phyloP scores from a whole-genome alignment of 441 rosid genomes.

The Populus hybrid region DNA sequence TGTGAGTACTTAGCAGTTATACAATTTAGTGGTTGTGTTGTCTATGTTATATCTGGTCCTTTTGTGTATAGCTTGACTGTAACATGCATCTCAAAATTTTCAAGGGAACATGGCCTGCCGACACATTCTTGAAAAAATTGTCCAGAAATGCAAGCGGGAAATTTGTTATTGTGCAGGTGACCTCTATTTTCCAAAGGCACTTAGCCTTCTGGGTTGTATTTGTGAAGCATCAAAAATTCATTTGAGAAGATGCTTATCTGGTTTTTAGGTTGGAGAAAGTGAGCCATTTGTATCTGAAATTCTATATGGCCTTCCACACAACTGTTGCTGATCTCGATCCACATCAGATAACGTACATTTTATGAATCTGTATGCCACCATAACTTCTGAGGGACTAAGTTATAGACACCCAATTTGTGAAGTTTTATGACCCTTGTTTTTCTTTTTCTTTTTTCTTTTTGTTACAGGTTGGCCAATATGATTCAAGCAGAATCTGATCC shows the following conservation, averaged over 20 bases:
- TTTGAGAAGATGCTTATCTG: constrained; percentile 1
- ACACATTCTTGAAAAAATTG: constrained; percentile 98
- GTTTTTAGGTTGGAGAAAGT: too few species aligned
- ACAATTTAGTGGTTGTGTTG: not conserved
- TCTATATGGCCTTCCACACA: constrained; percentile 84
- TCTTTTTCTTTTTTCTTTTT: not conserved
- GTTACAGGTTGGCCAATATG: constrained; percentile 91
- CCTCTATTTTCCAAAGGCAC: not conserved
- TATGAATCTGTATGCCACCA: constrained; percentile 81
- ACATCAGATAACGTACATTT: constrained; percentile 96
- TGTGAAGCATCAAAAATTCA: not conserved
- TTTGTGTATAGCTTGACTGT: not conserved
- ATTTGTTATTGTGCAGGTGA: constrained; percentile 93
- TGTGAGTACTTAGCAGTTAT: not conserved
- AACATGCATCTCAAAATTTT: constrained; percentile 16
- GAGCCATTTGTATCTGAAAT: constrained; percentile 99
- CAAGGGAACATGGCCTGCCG: constrained; percentile 99
- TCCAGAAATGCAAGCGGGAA: constrained; percentile 99
- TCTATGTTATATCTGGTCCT: not conserved
- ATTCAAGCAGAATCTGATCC: constrained; percentile 98
- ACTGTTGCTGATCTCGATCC: constrained; percentile 98
- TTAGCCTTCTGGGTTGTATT: not conserved
- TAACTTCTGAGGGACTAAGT: not conserved
- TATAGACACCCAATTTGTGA: not conserved
- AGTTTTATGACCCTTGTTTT: not conserved